Evolutionary conservation across 257 asterid genomes (phyloP), one percentile per base, ranked within the genome.

Genomic region (Coffea canephora): DNA sequence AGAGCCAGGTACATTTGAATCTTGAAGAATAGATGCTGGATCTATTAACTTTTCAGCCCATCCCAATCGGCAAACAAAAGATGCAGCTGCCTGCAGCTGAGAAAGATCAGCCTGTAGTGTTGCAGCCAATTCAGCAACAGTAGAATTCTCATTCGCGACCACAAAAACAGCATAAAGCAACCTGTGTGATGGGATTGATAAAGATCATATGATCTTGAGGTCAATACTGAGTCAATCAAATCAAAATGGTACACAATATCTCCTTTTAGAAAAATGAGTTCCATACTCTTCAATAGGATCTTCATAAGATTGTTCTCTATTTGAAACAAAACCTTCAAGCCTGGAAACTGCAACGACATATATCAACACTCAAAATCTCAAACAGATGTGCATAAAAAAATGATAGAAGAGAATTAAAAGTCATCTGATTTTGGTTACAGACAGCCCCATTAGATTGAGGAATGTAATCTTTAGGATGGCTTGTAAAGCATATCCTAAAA

Each of bases 201-300:
- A 55, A 80, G 69, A 76, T 82, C 84, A 87, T 39, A 39, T 74
- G 65, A 84, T 69, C 70, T 84, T 69, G 65, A 76, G 54, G 65
- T 69, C 82, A 74, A 72, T 69, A 79, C 52, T 70, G 78, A 77
- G 80, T 73, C 69, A 52, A 49, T 71, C 75, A 78, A 27, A n/a
- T 50, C 59, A 80, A 84, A 68, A 69, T 78, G 59, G 75, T 76
- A 84, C 68, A 82, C 66, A 76, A 84, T 43, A 69, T 16, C 68
- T 73, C 77, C 55, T 77, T 57, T 57, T 81, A 67, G 54, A 49
- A 77, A 71, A 77, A 72, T 50, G 76, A 67, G 84, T 77, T 81
- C 81, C 91, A 89, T 90, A 96, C 99, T 96, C 99, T 84, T 96
- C 99, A 84, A 96, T 96, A 54, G 99, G 99, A 89, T 96, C 99